phyloP scores from a whole-genome alignment of 371 early-diverging fungal species.

The Mucor plumbeus region DNA sequence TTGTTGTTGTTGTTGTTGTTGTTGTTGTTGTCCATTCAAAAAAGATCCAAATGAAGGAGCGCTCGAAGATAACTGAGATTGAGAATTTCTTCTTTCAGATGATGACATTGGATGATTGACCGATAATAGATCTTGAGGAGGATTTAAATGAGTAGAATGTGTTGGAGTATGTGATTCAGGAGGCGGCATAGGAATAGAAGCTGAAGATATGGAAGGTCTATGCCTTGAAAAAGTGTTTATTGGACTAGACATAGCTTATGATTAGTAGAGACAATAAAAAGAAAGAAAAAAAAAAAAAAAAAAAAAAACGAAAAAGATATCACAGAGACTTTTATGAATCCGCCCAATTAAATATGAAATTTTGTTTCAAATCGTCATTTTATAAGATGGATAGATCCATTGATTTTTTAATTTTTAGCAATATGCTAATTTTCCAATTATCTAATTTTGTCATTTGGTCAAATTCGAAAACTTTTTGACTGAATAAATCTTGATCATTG shows the following conservation, averaged over 20 bases:
- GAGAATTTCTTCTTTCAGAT: constrained; percentile 4
- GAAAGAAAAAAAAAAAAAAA: background rate
- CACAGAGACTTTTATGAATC: background rate
- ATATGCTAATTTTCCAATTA: constrained; percentile 92
- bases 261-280: background rate
- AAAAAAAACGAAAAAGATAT: background rate
- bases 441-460: constrained; percentile 91
- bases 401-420: constrained; percentile 88
- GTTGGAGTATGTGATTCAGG: constrained; percentile 10
- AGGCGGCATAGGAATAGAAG: constrained; percentile 17
- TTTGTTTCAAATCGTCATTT: constrained; percentile 7
- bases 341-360: background rate
- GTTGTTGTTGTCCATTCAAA: background rate
- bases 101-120: constrained; percentile 6
- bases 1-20: background rate
- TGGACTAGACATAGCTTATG: background rate
- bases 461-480: constrained; percentile 79
- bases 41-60: constrained; percentile 30
- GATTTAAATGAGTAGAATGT: background rate
- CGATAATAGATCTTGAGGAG: background rate
- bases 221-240: background rate
- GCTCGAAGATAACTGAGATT: constrained; percentile 31
- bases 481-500: constrained; percentile 82
- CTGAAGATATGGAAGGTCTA: constrained; percentile 11
- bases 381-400: constrained; percentile 15